Evolutionary conservation across 805 yeast species (phyloP), one percentile per base, ranked within the genome.

Genomic region (Lipomyces sp.): DNA sequence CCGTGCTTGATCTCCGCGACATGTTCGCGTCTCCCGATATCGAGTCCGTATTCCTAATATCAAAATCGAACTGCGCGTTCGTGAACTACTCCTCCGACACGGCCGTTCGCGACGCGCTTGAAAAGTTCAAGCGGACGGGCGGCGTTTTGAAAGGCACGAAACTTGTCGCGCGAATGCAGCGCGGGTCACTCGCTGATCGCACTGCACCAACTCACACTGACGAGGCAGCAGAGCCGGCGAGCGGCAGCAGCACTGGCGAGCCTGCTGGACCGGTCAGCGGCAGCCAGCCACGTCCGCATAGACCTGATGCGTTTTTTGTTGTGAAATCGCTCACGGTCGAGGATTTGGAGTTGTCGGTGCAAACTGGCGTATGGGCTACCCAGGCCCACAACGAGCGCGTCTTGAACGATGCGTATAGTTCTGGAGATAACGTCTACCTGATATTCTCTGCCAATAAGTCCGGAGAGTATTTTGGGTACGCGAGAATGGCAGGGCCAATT

Each of bases 11-110:
- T 65, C 71, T 80, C 50, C 73, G 80, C 51, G 70, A 66, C 53
- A 69, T 80, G 54, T 80, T 80, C 65, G 82, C 80, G 1, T 73
- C 78, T 32, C 74, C 76, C 8, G 75, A 75, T 10, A 74, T 80
- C 50, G 78, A 75, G 59, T 76, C 79, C 57, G 76, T 80, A 53
- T 79, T 79, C 62, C 66, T 80, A 63, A 80, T 80, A 50, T 76
- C 78, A 64, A 74, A 78, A n/a, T 77, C 81, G 5, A 78, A 76
- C 24, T 80, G 83, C 57, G 83, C 83, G 4, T 80, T 80, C 65
- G 79, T 80, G 53, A 80, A 80, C 67, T 80, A 78, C 71, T 62
- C 63, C 35, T 63, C 72, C 45, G 70, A 64, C n/a, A 69, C 61
- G 15, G 79, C 79, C 2, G 74, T 78, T 18, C 73, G 72, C 34